These are phyloP conservation scores for Pontederia crassipes DNA, from an alignment of 176 grass and related monocot species.

Conservation along the genomic window DNA sequence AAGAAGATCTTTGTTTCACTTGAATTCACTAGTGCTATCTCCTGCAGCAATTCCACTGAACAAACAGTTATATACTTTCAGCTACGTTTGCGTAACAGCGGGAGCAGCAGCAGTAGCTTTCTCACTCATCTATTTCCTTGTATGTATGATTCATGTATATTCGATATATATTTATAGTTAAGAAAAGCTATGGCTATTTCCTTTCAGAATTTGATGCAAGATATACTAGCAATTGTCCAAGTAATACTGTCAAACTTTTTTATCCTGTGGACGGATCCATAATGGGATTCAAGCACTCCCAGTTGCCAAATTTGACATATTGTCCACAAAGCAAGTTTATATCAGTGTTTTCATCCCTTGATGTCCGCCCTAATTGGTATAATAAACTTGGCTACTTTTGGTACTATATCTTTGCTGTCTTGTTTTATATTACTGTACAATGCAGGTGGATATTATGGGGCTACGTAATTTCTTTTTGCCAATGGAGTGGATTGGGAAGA, in stretches of 20 bases:
- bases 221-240: too few species aligned
- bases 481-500: slow-evolving; percentile 81
- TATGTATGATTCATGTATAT: not conserved
- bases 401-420: not conserved
- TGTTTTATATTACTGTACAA: not conserved
- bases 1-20: not conserved
- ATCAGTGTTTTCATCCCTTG: too few species aligned
- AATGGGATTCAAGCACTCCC: too few species aligned
- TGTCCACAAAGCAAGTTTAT: not conserved
- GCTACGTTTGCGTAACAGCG: slow-evolving; percentile 76
- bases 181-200: too few species aligned
- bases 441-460: slow-evolving; percentile 58
- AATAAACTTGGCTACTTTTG: too few species aligned
- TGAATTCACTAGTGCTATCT: too few species aligned
- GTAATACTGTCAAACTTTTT: too few species aligned
- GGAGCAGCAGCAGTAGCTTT: slow-evolving; percentile 64
- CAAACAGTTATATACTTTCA: slow-evolving; percentile 83
- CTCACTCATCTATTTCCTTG: slow-evolving; percentile 61
- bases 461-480: slow-evolving; percentile 32
- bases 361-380: too few species aligned
- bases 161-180: not conserved
- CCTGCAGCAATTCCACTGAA: slow-evolving; percentile 67
- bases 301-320: too few species aligned
- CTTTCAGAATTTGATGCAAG: too few species aligned
- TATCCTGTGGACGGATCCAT: too few species aligned